phyloP scores from a whole-genome alignment of 768 basidiomycete genomes.

The Rhodotorula sphaerocarpa region DNA sequence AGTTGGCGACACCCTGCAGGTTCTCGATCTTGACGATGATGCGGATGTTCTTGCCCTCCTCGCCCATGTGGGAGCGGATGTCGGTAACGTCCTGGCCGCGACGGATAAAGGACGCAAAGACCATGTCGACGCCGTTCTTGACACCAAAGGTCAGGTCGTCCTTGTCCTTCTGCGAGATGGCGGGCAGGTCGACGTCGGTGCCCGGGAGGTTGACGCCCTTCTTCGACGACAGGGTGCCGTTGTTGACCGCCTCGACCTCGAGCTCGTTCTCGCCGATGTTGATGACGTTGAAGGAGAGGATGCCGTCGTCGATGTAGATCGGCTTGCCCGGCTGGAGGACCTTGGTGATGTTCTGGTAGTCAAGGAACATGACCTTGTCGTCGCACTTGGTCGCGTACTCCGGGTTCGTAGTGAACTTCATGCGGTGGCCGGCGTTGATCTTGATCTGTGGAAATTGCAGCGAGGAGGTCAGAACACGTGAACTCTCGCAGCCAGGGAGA shows the following conservation, averaged over 20 bases:
- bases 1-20: constrained; percentile 96
- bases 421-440: constrained; percentile 85
- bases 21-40: constrained; percentile 99
- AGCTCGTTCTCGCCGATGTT: constrained; percentile 51
- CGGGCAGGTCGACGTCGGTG: constrained; percentile 92
- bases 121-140: constrained; percentile 96
- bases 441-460: constrained; percentile 54
- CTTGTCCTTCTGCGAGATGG: constrained; percentile 97
- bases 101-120: constrained; percentile 98
- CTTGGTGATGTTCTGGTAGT: constrained; percentile 91
- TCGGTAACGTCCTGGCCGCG: constrained; percentile 86
- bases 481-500: neutral
- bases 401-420: constrained; percentile 75
- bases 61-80: constrained; percentile 85
- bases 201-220: constrained; percentile 99
- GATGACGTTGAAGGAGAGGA: constrained; percentile 40
- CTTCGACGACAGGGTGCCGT: constrained; percentile 82
- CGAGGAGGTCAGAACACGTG: neutral
- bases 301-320: constrained; percentile 95
- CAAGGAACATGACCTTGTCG: constrained; percentile 77
- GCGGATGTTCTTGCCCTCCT: constrained; percentile 91
- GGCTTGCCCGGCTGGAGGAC: constrained; percentile 95
- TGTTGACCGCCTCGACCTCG: constrained; percentile 86
- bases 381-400: constrained; percentile 71
- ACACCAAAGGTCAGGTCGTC: constrained; percentile 88